These are phyloP conservation scores for Hypoxylon sp. DNA, from an alignment of 2,329 filamentous ascomycete genomes.

Conservation along the genomic window DNA sequence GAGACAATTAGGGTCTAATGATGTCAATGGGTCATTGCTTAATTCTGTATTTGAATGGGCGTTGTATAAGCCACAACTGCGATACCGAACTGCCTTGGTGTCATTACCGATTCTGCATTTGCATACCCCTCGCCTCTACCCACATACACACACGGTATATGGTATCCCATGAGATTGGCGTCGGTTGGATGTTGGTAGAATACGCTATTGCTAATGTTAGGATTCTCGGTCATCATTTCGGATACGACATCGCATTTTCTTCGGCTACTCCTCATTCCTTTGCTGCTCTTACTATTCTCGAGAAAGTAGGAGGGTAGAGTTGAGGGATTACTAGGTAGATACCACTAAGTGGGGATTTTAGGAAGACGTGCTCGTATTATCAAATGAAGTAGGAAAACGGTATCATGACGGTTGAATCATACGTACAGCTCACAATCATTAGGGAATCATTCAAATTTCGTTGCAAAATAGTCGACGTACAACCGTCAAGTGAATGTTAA, in stretches of 20 bases:
- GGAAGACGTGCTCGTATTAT: slow-evolving; percentile 15
- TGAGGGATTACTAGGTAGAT: slow-evolving; percentile 14
- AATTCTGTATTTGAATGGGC: slow-evolving; percentile 1
- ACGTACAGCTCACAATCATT: not conserved
- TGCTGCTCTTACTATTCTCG: slow-evolving; percentile 1
- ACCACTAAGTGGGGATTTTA: slow-evolving; percentile 17
- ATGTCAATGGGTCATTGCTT: slow-evolving; percentile 15
- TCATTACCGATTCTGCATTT: not conserved
- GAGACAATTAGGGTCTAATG: slow-evolving; percentile 14
- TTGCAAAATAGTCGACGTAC: not conserved
- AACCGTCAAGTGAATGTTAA: not conserved
- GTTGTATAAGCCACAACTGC: not conserved
- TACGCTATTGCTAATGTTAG: not conserved
- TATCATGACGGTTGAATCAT: not conserved
- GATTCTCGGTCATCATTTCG: not conserved
- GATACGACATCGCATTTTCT: not conserved
- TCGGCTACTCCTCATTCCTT: not conserved
- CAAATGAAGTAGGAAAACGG: slow-evolving; percentile 10
- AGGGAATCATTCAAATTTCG: not conserved
- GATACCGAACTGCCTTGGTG: not conserved
- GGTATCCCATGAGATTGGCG: not conserved
- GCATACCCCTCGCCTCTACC: not conserved
- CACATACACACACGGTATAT: not conserved
- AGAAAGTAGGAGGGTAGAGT: slow-evolving; percentile 8
- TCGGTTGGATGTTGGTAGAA: not conserved